Evolutionary conservation across 306 rosid genomes (phyloP), one percentile per base, ranked within the genome.

Genomic region (Quercus aquifolioides): DNA sequence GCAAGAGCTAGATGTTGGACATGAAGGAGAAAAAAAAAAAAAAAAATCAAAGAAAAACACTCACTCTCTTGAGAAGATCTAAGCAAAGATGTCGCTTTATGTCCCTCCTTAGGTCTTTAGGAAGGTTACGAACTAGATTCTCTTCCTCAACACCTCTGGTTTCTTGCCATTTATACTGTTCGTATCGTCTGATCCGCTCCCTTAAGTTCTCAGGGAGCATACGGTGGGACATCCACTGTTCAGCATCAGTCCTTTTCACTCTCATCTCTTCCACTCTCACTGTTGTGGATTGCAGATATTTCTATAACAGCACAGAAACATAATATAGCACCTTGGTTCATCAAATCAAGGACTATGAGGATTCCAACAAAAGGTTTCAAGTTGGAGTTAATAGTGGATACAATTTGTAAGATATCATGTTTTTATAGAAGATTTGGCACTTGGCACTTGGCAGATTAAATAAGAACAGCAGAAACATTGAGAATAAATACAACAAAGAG

Each of bases 141-240:
- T 93, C 99, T 76, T 95, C 99, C 19, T 86, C 91, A 6, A 91
- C 96, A 30, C 99, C 98, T 55, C 98, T 86, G 33, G 91, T 93
- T 87, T 91, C 97, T 80, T 91, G 97, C 99, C 99, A 95, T 90
- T 86, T 92, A 88, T 87, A 93, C 73, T 93, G 96, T 19, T 90
- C 96, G 33, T 91, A 88, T n/a, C 89, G 76, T 78, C 98, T 85
- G 33, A 95, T 88, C 62, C 97, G 91, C 56, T 90, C 78, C 85
- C 80, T 95, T 74, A 95, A 73, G 18, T 41, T 17, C 52, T 79
- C 88, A 1, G 98, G 97, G 64, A 95, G 93, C 97, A 93, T 88
- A 4, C 99, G 90, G 76, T 91, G 97, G 52, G 94, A 57, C 99
- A 95, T 95, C 99, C 99, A 95, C 75, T 85, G 93, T 80, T 95